A percentile compares a stretch with the other conserved stretches of the same genome.
These are phyloP conservation scores for Chaetomiaceae sp. DNA, from an alignment of 2,329 filamentous ascomycete species.

Conservation along the genomic window DNA sequence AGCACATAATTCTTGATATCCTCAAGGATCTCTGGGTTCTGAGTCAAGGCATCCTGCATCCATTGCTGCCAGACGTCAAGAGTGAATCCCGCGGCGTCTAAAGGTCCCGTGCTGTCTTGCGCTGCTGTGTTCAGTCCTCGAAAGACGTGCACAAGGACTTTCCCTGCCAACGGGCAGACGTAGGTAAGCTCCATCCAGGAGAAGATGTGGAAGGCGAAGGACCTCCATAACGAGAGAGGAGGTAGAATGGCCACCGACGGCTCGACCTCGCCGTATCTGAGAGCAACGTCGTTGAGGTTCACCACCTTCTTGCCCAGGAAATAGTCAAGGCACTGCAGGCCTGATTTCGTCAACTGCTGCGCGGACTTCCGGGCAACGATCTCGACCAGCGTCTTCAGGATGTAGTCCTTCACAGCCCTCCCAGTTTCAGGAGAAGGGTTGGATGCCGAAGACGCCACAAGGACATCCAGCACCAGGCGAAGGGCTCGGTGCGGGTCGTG, in stretches of 20 bases:
- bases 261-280: slow-evolving; percentile 38
- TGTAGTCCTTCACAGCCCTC: slow-evolving; percentile 38
- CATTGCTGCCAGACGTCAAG: slow-evolving; percentile 52
- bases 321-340: slow-evolving; percentile 62
- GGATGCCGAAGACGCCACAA: slow-evolving; percentile 46
- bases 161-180: slow-evolving; percentile 56
- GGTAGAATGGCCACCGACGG: slow-evolving; percentile 25
- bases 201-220: slow-evolving; percentile 34
- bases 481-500: slow-evolving; percentile 61
- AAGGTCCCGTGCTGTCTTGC: slow-evolving; percentile 24
- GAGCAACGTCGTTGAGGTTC: slow-evolving; percentile 42
- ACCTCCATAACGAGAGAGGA: slow-evolving; percentile 29
- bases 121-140: slow-evolving; percentile 38
- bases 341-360: slow-evolving; percentile 63
- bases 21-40: slow-evolving; percentile 52
- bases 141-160: slow-evolving; percentile 56
- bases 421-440: slow-evolving; percentile 44
- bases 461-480: slow-evolving; percentile 57
- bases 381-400: slow-evolving; percentile 51
- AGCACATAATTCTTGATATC: slow-evolving; percentile 62
- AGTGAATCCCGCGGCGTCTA: slow-evolving; percentile 28
- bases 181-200: slow-evolving; percentile 53
- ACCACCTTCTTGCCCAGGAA: slow-evolving; percentile 60
- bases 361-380: slow-evolving; percentile 58
- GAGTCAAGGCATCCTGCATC: slow-evolving; percentile 47